Evolutionary conservation across 176 grass and related monocot genomes (phyloP), one percentile per base, ranked within the genome.

Genomic region (Urochloa ruziziensis): DNA sequence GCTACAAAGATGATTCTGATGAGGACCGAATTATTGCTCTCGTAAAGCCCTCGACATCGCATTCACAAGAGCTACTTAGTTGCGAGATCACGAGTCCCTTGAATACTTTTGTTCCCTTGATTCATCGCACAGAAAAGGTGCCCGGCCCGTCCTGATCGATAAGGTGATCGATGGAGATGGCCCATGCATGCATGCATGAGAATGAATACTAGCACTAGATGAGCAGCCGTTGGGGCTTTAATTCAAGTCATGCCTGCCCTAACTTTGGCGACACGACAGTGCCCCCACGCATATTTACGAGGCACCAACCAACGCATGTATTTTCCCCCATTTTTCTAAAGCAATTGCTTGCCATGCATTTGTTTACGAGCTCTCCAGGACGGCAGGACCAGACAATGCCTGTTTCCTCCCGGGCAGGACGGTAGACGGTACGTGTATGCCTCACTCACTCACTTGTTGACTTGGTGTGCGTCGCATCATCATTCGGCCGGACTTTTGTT

Each of bases 221-320:
- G 35, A 29, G 53, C 56, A 18, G 74, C 51, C 9, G 78, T 2
- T 80, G 78, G 62, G 79, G 66, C 80, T 86, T 86, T 32, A 79
- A 86, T 90, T 90, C 83, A 86, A 86, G 65, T 37, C 78, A 78
- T 42, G 66, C 73, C 79, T 78, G 73, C 75, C 73, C 79, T 59
- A 86, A 78, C 73, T 82, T 77, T 56, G 57, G 46, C 27, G 56
- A 82, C 54, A 44, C 29, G 43, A 53, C 60, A 9, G 16, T 43
- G 57, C 21, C 68, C 74, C 79, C 81, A 73, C 75, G 62, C 51
- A 24, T 81, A 62, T 33, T 83, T 69, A 77, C 83, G 60, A 58
- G 17, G 60, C 35, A 78, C 52, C 60, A 12, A 13, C 11, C 68
- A 47, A 39, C 2, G 10, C 78, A 18, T 13, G 19, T 67, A 35